phyloP scores from a whole-genome alignment of 1,284 basidiomycete species.

The Ceratobasidium sp. region DNA sequence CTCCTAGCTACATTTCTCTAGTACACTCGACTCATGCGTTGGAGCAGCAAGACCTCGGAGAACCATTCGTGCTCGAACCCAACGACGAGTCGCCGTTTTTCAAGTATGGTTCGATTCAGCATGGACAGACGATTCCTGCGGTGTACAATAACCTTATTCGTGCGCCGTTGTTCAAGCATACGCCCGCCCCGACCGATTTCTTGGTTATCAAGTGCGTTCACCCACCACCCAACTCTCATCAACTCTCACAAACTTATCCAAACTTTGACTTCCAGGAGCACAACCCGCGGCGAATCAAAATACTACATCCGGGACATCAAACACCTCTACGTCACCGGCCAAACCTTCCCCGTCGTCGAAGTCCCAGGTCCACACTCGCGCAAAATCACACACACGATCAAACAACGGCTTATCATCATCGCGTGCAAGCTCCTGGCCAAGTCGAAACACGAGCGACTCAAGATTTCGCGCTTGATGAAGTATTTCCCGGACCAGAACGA shows the following conservation, averaged over 20 bases:
- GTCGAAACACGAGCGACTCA: constrained; percentile 85
- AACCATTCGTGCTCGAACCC: constrained; percentile 94
- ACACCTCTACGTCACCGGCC: constrained; percentile 86
- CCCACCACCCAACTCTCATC: constrained; percentile 2
- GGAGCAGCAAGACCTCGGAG: constrained; percentile 83
- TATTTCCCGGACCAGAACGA: constrained; percentile 99
- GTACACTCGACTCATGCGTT: not conserved
- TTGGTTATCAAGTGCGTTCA: constrained; percentile 75
- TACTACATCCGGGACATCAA: constrained; percentile 95
- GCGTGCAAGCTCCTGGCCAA: constrained; percentile 93
- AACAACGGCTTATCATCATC: constrained; percentile 91
- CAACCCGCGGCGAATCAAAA: constrained; percentile 85
- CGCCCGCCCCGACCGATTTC: constrained; percentile 89
- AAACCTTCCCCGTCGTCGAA: constrained; percentile 93
- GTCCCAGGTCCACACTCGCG: constrained; percentile 97
- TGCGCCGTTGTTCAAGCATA: constrained; percentile 93
- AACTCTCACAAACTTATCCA: constrained; percentile 32
- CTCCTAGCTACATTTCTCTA: constrained; percentile 4
- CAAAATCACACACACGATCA: constrained; percentile 96
- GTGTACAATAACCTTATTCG: constrained; percentile 96
- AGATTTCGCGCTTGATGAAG: constrained; percentile 92
- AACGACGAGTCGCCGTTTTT: constrained; percentile 98
- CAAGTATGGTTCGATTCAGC: constrained; percentile 93
- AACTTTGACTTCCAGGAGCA: constrained; percentile 64
- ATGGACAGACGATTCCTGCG: constrained; percentile 91